Evolutionary conservation across 768 basidiomycete genomes (phyloP), one percentile per base, ranked within the genome.

Genomic region (Russula sp.): DNA sequence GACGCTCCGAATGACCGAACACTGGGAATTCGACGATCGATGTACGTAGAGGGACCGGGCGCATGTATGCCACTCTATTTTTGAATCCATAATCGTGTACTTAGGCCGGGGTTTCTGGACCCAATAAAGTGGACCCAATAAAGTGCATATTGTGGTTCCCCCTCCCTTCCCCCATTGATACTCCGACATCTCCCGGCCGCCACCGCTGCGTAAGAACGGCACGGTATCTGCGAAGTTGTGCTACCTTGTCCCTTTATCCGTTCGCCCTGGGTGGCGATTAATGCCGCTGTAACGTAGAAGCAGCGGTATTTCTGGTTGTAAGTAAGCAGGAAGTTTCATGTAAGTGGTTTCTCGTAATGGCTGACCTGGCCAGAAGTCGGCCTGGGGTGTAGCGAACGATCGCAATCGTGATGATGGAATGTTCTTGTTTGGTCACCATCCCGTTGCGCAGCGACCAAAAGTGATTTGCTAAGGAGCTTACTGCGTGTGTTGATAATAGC

Each of bases 1-100:
- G 57, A 32, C 57, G 47, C 31, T 9, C 57, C 14, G 35, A 56
- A 34, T 54, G 56, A 61, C 35, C 53, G 35, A 35, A 20, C 42
- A 34, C 6, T 44, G 31, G 4, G 39, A 6, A 44, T 4, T 13
- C 16, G 4, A 35, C 16, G 32, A 18, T 8, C 20, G 11, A 18
- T 39, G 7, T 10, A 22, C 9, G 49, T 13, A 9, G 34, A 11
- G 50, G n/a, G 22, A n/a, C 11, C 22, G 8, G 22, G 45, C 37
- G 31, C 20, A 31, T 20, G 18, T 22, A 45, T 52, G 42, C 31
- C 16, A 10, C 14, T 62, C 34, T 63, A 57, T 31, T 35, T 42
- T 9, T 5, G 52, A 37, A 35, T 3, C 39, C 37, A 44, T 42
- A 32, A 56, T n/a, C 37, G 42, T 44, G 18, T n/a, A n/a, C 42